phyloP scores from a whole-genome alignment of 345 rosid genomes.

The Psidium guajava region DNA sequence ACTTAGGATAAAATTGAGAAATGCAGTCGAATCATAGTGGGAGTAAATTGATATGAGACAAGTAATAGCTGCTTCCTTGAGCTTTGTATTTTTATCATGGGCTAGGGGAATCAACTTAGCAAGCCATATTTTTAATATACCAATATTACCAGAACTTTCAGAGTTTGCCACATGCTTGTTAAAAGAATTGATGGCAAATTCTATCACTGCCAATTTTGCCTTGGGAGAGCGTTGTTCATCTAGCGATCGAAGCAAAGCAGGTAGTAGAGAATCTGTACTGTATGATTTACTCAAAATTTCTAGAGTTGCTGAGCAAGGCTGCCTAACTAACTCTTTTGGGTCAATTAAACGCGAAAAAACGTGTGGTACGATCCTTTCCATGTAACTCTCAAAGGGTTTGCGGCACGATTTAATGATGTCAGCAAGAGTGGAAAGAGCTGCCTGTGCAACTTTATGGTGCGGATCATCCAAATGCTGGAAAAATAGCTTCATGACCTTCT shows the following conservation, averaged over 20 bases:
- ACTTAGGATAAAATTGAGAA: slow-evolving; percentile 89
- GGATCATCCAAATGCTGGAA: slow-evolving; percentile 99
- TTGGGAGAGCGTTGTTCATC: slow-evolving; percentile 98
- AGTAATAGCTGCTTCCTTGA: slow-evolving; percentile 85
- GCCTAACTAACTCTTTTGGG: slow-evolving; percentile 96
- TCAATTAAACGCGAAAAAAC: slow-evolving; percentile 94
- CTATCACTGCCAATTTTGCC: slow-evolving; percentile 97
- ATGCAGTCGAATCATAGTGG: slow-evolving; percentile 79
- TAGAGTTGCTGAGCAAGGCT: slow-evolving; percentile 84
- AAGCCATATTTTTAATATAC: slow-evolving; percentile 91
- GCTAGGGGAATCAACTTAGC: slow-evolving; percentile 79
- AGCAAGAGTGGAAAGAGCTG: slow-evolving; percentile 91
- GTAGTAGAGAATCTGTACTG: slow-evolving; percentile 78
- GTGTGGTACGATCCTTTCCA: slow-evolving; percentile 93
- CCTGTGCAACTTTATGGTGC: slow-evolving; percentile 99
- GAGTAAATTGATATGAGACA: slow-evolving; percentile 92
- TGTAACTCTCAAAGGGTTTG: slow-evolving; percentile 96
- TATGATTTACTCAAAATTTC: slow-evolving; percentile 92
- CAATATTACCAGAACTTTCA: slow-evolving; percentile 76
- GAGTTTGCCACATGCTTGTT: slow-evolving; percentile 67
- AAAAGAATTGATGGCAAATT: slow-evolving; percentile 81
- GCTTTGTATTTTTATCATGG: slow-evolving; percentile 88
- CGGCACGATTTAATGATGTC: slow-evolving; percentile 92
- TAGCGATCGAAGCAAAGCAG: slow-evolving; percentile 90
- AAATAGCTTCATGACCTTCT: slow-evolving; percentile 97